Base-by-base conservation (phyloP, 202 grass and related monocot species). In the Panicum virgatum region DNA sequence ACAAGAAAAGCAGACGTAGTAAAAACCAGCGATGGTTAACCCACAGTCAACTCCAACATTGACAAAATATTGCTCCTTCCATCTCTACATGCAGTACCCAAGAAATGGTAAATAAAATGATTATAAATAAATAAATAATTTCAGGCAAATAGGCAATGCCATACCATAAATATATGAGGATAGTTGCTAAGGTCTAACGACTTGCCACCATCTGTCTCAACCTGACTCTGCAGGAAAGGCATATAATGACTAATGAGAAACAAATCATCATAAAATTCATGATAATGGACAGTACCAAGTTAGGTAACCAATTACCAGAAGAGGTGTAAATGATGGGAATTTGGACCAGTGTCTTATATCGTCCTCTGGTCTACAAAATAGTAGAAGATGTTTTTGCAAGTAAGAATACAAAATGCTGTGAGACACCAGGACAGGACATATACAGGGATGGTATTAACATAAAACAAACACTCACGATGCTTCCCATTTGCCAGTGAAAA, bases 401-500 rank as follows among this genome's bases (percentile, higher is more conserved):
- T 69, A 80, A 65, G 18, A 54, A 77, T 57, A 22, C 11, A 63
- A 58, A 63, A 58, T 82, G 22, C 67, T 78, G 77, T 69, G 54
- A n/a, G 66, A 51, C 73, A 86, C 36, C 12, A 53, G 71, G n/a
- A n/a, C n/a, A n/a, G n/a, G 18, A 60, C 46, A 63, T 63, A 58
- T 56, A 75, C 23, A 39, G 9, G n/a, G 37, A 75, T 66, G 56
- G 6, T 8, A 86, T 80, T 51, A 74, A 59, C 27, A 78, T 63
- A 79, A 75, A 80, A 57, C n/a, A 66, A 66, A 81, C 62, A 82
- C 92, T 91, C 92, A 96, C 89, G 85, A 90, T 44, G 92, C 96
- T 69, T 98, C 96, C 96, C 96, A 98, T 83, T 98, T 98, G 76
- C 92, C 90, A 47, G 96, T 98, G 77, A 98, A 98, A 93, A 98